These are phyloP conservation scores for Polysphondylium violaceum DNA, from an alignment of 78 protist species.

Conservation along the genomic window DNA sequence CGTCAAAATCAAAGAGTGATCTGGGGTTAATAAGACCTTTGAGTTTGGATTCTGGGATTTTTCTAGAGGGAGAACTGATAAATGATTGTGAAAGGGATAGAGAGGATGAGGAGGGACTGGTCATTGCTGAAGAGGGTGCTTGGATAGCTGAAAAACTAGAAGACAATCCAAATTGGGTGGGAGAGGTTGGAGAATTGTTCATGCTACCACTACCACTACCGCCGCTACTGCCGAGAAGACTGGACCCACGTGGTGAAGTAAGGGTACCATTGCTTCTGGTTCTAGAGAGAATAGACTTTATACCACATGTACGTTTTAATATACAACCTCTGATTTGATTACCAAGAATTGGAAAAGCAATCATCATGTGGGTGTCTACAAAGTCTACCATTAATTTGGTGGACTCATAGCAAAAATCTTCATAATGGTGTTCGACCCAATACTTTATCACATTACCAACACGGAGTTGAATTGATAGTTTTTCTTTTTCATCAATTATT, in stretches of 20 bases:
- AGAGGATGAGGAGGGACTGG: constrained; percentile 17
- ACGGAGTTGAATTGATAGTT: constrained; percentile 63
- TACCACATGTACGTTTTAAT: constrained; percentile 55
- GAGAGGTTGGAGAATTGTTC: not conserved
- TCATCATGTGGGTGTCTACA: constrained; percentile 63
- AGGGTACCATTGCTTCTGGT: constrained; percentile 54
- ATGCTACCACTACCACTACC: not conserved
- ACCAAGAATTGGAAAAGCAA: constrained; percentile 50
- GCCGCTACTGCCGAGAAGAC: not conserved
- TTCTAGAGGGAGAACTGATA: not conserved
- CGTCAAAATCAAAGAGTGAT: constrained; percentile 64
- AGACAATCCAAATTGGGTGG: constrained; percentile 1
- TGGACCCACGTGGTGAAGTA: constrained; percentile 27
- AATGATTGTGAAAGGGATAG: not conserved
- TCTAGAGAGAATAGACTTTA: constrained; percentile 25
- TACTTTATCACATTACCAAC: constrained; percentile 75
- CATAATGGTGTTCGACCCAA: constrained; percentile 84
- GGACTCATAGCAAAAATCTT: constrained; percentile 59
- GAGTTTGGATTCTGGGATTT: constrained; percentile 22
- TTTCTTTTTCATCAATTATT: constrained; percentile 55
- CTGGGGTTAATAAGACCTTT: constrained; percentile 60
- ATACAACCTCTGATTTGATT: constrained; percentile 40
- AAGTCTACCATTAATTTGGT: constrained; percentile 66
- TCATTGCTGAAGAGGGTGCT: constrained; percentile 13
- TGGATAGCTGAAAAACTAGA: too few species aligned